A percentile compares a stretch with the other conserved stretches of the same genome.
Conservation (phyloP, 2,329 filamentous ascomycete species). For the Mycocentrospora acerina region DNA sequence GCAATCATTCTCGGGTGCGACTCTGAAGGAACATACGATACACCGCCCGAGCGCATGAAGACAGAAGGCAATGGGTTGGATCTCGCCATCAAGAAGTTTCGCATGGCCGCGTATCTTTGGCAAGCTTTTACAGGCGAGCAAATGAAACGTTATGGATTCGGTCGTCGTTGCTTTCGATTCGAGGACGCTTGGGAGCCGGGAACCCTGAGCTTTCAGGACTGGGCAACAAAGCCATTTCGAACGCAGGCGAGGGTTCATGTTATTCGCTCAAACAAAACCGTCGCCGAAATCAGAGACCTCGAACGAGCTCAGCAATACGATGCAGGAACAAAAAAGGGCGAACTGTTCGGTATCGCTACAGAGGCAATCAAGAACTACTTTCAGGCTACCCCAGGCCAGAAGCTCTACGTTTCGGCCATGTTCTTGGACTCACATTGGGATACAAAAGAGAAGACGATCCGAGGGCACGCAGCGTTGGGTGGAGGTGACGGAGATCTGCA, state of each 20-base stretch:
- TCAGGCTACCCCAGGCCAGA: conserved; percentile 71
- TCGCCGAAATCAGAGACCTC: conserved; percentile 78
- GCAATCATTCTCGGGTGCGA: conserved; percentile 87
- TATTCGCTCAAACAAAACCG: conserved; percentile 78
- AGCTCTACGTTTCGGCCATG: conserved; percentile 83
- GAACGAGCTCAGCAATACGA: conserved; percentile 77
- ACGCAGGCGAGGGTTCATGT: conserved; percentile 90
- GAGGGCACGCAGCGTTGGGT: conserved; percentile 82
- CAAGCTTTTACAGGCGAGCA: conserved; percentile 96
- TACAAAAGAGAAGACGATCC: conserved; percentile 65
- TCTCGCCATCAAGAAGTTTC: conserved; percentile 81
- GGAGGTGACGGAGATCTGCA: conserved; percentile 72
- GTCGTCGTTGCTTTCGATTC: conserved; percentile 81
- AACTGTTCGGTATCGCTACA: conserved; percentile 74
- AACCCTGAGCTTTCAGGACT: conserved; percentile 74
- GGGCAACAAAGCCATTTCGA: conserved; percentile 70
- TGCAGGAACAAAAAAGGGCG: conserved; percentile 67
- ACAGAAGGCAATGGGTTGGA: conserved; percentile 81
- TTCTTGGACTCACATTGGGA: conserved; percentile 92
- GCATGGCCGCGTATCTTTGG: conserved; percentile 95
- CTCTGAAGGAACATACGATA: conserved; percentile 82
- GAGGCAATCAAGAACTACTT: conserved; percentile 80
- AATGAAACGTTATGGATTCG: conserved; percentile 87
- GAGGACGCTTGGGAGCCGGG: conserved; percentile 95
- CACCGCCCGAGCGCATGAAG: conserved; percentile 71